phyloP scores from a whole-genome alignment of 768 basidiomycete genomes.

The Xerocomellus chrysenteron region DNA sequence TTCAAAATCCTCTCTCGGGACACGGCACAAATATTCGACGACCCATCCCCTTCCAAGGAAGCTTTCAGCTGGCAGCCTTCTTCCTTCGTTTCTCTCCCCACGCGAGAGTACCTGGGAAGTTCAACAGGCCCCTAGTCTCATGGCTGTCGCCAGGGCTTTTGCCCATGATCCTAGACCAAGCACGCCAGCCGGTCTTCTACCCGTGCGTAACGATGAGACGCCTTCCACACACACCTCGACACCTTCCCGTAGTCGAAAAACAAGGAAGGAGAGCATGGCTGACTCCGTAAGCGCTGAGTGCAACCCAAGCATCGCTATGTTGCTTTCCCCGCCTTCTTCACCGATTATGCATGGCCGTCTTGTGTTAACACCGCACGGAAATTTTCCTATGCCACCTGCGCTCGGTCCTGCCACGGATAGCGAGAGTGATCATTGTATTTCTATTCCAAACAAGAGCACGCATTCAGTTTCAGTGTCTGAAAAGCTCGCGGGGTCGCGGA shows the following conservation, averaged over 20 bases:
- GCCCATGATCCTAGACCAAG: slow-evolving; percentile 1
- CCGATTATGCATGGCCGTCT: slow-evolving; percentile 3
- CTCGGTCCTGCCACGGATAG: background rate
- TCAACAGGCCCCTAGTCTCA: slow-evolving; percentile 8
- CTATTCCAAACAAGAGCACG: background rate
- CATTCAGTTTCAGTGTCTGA: background rate
- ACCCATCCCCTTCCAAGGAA: slow-evolving; percentile 10
- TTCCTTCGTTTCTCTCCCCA: slow-evolving; percentile 17
- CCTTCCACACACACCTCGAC: background rate
- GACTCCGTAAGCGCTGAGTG: background rate
- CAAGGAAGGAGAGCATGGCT: slow-evolving; percentile 10
- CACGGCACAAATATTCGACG: background rate
- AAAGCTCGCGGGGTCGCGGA: slow-evolving; percentile 5
- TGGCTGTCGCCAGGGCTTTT: slow-evolving; percentile 11
- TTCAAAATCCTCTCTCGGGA: slow-evolving; percentile 17
- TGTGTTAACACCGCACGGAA: slow-evolving; percentile 4
- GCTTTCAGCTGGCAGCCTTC: slow-evolving; percentile 13
- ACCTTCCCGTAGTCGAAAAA: slow-evolving; percentile 19
- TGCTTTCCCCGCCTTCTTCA: slow-evolving; percentile 27
- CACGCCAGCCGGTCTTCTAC: background rate
- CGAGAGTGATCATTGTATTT: background rate
- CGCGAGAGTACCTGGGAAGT: slow-evolving; percentile 1
- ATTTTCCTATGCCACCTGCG: background rate
- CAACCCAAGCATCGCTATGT: slow-evolving; percentile 19
- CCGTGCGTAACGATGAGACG: background rate